Base-by-base conservation (phyloP, 208 protist genomes). In the Acanthamoeba sp. region DNA sequence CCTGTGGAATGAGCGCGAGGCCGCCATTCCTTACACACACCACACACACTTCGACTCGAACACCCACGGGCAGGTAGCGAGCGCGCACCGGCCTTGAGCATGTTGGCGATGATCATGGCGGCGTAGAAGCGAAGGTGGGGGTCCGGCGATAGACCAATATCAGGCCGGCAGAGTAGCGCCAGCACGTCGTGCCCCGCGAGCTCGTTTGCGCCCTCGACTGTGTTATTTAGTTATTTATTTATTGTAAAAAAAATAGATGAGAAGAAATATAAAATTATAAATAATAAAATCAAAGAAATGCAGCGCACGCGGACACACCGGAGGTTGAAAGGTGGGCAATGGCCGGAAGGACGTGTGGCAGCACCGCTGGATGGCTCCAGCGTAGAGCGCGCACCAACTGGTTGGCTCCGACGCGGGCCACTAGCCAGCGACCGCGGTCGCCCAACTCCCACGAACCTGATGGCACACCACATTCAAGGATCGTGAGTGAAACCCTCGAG, bases 111-210 rank as follows among this genome's bases (percentile, higher is more conserved):
- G 29, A 80, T 80, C 22, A 38, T 36, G 36, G 22, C 36, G 24
- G 71, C 29, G 42, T 80, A 80, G 36, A 80, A 80, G 29, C 71
- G 71, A 24, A 45, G n/a, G 36, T 80, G 71, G 16, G 71, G 71
- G 38, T 80, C 71, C 29, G 71, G 34, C n/a, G 71, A 80, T 6
- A 45, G 36, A 9, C 34, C 71, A 22, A 80, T 80, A 6, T 20
- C 71, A 6, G 29, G 36, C 16, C 36, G 16, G 34, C n/a, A 45
- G 16, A 80, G 38, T 16, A 45, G 1, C 7, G 1, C 12, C 36
- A 80, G n/a, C 38, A 32, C 71, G 14, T 32, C n/a, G 38, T 80
- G 71, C 16, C 6, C 29, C 38, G 71, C 71, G 2, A 80, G 71
- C 5, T 80, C 71, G n/a, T 36, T 45, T 5, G 36, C 71, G 27